Base-by-base conservation (phyloP, 352 stramenopile species). In the Blastocystis sp. region DNA sequence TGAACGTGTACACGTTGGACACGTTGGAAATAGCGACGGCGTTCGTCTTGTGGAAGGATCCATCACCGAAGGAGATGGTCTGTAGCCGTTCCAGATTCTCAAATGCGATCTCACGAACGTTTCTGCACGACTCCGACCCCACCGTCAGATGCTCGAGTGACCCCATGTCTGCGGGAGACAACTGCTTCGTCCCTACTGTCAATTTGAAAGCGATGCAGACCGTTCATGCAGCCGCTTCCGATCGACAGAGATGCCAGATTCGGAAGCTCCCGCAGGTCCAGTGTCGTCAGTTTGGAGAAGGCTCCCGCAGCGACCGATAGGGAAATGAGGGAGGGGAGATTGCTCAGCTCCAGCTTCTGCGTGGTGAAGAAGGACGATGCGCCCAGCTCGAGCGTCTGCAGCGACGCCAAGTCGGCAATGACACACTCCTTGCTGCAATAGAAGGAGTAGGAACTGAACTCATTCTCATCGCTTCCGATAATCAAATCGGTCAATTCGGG, bases 381-480 rank as follows among this genome's bases (percentile, higher is more conserved):
- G 0, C 69, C 69, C 14, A 81, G 44, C 14, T 81, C 69, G 48
- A 81, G 53, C 4, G 69, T 81, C 21, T 81, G 69, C 6, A 81
- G 53, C n/a, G 69, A 36, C 8, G 46, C 44, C 11, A 81, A 29
- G 53, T 65, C 27, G 1, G 16, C 32, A 32, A 81, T 59, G 21
- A 42, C 40, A 27, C 36, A 40, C 8, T 81, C 32, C 34, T 34
- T 49, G 24, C 46, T 36, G 69, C 69, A 81, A 38, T 65, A 81
- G 69, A 81, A 81, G 27, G 69, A 81, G 53, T 81, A 81, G 2
- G 69, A 81, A 44, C 63, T 64, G 53, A 34, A 64, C 27, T 40
- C 38, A 29, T 61, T 81, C 53, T 81, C 69, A 44, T 81, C 69
- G 27, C n/a, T 64, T 40, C 69, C 69, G n/a, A 81, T 81, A 27